Evolutionary conservation across 1,284 basidiomycete species (phyloP).

Genomic region (Afroboletus lepidellus): DNA sequence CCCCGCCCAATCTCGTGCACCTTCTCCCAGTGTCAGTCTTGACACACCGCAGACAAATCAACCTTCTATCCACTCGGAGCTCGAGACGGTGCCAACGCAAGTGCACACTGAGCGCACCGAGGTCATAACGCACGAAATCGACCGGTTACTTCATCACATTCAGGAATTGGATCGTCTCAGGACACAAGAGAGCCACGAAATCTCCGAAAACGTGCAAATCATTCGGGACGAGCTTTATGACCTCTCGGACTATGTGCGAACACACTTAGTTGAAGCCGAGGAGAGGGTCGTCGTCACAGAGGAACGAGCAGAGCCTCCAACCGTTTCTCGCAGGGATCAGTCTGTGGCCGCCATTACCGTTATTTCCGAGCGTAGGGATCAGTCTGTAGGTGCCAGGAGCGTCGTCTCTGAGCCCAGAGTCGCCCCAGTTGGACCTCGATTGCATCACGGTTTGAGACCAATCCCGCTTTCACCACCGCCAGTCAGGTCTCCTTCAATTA

Average conservation of each 20-base stretch:
- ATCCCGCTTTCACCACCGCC: conserved; percentile 42
- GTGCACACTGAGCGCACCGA: conserved; percentile 32
- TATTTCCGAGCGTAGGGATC: conserved; percentile 35
- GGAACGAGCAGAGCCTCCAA: conserved; percentile 22
- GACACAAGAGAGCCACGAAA: conserved; percentile 57
- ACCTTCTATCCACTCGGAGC: conserved; percentile 54
- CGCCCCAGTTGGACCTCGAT: conserved; percentile 30
- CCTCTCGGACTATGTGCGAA: conserved; percentile 46
- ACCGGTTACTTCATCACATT: conserved; percentile 63
- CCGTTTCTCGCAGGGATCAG: conserved; percentile 40
- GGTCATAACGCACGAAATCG: conserved; percentile 63
- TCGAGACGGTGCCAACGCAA: conserved; percentile 47
- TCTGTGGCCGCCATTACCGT: conserved; percentile 39
- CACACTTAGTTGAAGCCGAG: conserved; percentile 25
- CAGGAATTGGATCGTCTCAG: conserved; percentile 56
- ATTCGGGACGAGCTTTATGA: conserved; percentile 63
- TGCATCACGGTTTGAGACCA: conserved; percentile 20
- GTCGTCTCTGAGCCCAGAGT: conserved; percentile 23
- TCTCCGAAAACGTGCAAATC: conserved; percentile 58
- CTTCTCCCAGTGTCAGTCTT: conserved; percentile 56
- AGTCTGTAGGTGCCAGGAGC: conserved; percentile 39
- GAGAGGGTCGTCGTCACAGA: conserved; percentile 16
- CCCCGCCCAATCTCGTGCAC: conserved; percentile 28
- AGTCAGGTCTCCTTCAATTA: conserved; percentile 44
- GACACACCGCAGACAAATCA: conserved; percentile 60